Evolutionary conservation across 768 basidiomycete genomes (phyloP).

Genomic region (Paxillus involutus): DNA sequence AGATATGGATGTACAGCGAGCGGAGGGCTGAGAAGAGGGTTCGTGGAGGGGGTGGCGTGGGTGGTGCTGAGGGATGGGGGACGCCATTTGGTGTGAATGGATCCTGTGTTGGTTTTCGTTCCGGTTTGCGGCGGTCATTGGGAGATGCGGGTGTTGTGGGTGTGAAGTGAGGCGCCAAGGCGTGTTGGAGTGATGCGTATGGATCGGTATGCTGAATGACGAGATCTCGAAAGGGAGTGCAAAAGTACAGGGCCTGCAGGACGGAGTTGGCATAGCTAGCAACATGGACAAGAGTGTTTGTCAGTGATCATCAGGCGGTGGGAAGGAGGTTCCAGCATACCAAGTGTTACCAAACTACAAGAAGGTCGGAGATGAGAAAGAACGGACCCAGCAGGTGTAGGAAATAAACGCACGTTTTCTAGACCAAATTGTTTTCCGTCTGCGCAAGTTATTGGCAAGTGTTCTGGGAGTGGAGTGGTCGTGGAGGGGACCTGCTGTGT

Average conservation of each 20-base stretch:
- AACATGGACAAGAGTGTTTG: constrained; percentile 8
- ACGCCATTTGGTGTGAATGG: constrained; percentile 25
- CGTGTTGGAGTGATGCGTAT: constrained; percentile 39
- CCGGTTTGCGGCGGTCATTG: constrained; percentile 52
- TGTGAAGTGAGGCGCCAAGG: constrained; percentile 24
- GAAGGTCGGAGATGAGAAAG: constrained; percentile 7
- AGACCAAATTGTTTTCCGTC: constrained; percentile 92
- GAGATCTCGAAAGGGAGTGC: constrained; percentile 88
- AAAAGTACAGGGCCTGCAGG: constrained; percentile 95
- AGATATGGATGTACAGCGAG: constrained; percentile 85
- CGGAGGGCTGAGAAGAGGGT: constrained; percentile 91
- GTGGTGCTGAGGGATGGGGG: constrained; percentile 34
- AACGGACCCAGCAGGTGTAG: constrained; percentile 1
- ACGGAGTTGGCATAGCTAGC: constrained; percentile 97
- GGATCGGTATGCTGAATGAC: constrained; percentile 68
- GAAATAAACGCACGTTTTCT: constrained; percentile 76
- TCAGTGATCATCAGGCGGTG: constrained; percentile 15
- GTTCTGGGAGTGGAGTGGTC: constrained; percentile 20
- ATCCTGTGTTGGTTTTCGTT: constrained; percentile 48
- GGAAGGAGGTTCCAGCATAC: constrained; percentile 39
- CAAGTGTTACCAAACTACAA: constrained; percentile 94
- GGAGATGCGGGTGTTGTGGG: constrained; percentile 24
- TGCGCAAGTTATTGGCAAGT: constrained; percentile 48
- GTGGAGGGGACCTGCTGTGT: constrained; percentile 21
- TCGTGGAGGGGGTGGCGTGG: constrained; percentile 60